These are phyloP conservation scores for Pezizomycotina sp. DNA, from an alignment of 2,329 filamentous ascomycete genomes.

Conservation along the genomic window DNA sequence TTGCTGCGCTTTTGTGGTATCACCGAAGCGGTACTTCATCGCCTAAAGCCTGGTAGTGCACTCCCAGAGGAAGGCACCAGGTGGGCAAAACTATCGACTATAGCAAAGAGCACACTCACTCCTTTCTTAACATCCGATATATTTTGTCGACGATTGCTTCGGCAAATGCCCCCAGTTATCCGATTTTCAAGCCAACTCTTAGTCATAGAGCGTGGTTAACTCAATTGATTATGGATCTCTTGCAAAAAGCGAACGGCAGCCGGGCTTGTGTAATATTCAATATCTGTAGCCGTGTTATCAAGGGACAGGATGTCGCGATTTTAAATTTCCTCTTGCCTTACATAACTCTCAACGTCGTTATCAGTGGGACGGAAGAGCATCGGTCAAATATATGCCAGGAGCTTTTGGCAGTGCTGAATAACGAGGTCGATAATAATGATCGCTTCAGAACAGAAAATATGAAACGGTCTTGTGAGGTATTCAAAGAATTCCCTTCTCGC, in stretches of 20 bases:
- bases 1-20: slow-evolving; percentile 65
- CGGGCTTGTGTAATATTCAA: slow-evolving; percentile 66
- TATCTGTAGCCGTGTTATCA: slow-evolving; percentile 64
- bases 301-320: slow-evolving; percentile 70
- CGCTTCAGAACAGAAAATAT: slow-evolving; percentile 55
- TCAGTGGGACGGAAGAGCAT: slow-evolving; percentile 52
- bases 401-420: slow-evolving; percentile 54
- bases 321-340: slow-evolving; percentile 82
- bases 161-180: slow-evolving; percentile 47
- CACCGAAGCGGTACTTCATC: slow-evolving; percentile 38
- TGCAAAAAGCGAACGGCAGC: slow-evolving; percentile 57
- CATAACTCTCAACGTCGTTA: slow-evolving; percentile 63
- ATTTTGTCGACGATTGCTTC: slow-evolving; percentile 45
- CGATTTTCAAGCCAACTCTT: slow-evolving; percentile 53
- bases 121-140: slow-evolving; percentile 78
- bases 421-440: slow-evolving; percentile 38
- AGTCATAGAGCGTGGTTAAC: slow-evolving; percentile 70
- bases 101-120: slow-evolving; percentile 61
- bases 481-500: neutral
- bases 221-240: slow-evolving; percentile 61
- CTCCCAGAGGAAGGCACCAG: slow-evolving; percentile 36
- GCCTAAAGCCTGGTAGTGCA: slow-evolving; percentile 34
- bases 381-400: slow-evolving; percentile 53
- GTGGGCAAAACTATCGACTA: slow-evolving; percentile 64
- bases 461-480: slow-evolving; percentile 71